Evolutionary conservation across 495 filamentous ascomycete species (phyloP).

Genomic region (Ramalina intermedia): DNA sequence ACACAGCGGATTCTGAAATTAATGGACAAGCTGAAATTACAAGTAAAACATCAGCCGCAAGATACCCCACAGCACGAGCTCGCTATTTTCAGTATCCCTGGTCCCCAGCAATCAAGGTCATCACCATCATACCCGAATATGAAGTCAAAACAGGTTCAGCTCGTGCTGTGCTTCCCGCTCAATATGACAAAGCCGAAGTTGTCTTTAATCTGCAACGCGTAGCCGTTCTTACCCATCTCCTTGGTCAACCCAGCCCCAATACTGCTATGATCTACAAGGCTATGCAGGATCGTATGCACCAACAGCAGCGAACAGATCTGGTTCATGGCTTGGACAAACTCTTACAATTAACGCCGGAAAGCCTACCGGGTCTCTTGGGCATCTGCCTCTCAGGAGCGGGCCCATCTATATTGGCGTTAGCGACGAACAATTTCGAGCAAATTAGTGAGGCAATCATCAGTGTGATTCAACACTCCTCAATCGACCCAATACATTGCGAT

Average conservation of each 20-base stretch:
- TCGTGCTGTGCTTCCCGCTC: constrained; percentile 60
- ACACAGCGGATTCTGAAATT: constrained; percentile 66
- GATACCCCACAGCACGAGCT: constrained; percentile 60
- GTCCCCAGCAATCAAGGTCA: constrained; percentile 85
- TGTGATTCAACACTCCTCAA: constrained; percentile 9
- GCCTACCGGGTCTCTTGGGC: constrained; percentile 75
- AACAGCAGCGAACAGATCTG: constrained; percentile 77
- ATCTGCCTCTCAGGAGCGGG: constrained; percentile 55
- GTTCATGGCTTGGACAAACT: constrained; percentile 88
- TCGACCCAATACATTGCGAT: constrained; percentile 57
- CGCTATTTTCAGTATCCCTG: constrained; percentile 86
- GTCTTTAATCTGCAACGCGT: constrained; percentile 91
- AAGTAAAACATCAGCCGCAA: constrained; percentile 63
- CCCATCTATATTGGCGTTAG: constrained; percentile 82
- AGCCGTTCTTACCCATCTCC: constrained; percentile 69
- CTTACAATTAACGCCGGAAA: constrained; percentile 65
- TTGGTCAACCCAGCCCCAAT: constrained; percentile 81
- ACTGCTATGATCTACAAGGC: constrained; percentile 84
- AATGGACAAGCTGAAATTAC: constrained; percentile 83
- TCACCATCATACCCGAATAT: constrained; percentile 89
- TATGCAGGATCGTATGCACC: constrained; percentile 96
- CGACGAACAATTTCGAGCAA: constrained; percentile 68
- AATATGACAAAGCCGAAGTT: constrained; percentile 65
- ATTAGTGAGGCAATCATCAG: constrained; percentile 64
- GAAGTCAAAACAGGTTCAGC: constrained; percentile 83